Conservation (phyloP, 2,329 filamentous ascomycete species). For the Beauveria sp. region DNA sequence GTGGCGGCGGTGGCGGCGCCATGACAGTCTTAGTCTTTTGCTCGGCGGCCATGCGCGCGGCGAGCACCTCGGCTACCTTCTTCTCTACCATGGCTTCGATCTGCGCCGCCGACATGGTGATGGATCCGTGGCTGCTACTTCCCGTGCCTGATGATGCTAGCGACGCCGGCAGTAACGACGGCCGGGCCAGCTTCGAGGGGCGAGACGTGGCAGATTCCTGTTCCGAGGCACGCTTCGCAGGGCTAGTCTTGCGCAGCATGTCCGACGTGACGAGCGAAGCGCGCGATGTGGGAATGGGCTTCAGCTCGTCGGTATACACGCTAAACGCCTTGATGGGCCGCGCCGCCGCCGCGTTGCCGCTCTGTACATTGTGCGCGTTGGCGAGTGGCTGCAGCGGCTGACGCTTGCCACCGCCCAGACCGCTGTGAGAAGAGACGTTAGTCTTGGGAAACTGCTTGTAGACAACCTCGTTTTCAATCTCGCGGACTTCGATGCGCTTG, state of each 20-base stretch:
- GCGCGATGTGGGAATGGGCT: conserved; percentile 30
- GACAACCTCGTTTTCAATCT: conserved; percentile 91
- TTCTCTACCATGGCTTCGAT: conserved; percentile 91
- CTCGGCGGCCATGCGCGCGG: conserved; percentile 54
- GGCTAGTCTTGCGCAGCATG: conserved; percentile 22
- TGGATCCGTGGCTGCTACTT: conserved; percentile 21
- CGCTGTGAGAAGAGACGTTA: conserved; percentile 30
- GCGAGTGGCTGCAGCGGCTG: conserved; percentile 75
- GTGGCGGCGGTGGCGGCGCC: conserved; percentile 33
- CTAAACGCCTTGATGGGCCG: conserved; percentile 63
- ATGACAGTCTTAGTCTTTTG: conserved; percentile 29
- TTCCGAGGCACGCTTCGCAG: conserved; percentile 37
- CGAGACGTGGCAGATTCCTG: conserved; percentile 29
- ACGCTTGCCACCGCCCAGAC: conserved; percentile 32
- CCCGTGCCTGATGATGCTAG: conserved; percentile 6
- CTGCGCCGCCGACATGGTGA: conserved; percentile 58
- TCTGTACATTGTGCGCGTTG: conserved; percentile 65
- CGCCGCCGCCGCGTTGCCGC: conserved; percentile 35
- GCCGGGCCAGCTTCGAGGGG: conserved; percentile 41
- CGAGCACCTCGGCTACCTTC: conserved; percentile 83
- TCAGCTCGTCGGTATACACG: conserved; percentile 73
- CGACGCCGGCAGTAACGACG: conserved; percentile 19
- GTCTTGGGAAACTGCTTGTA: conserved; percentile 66
- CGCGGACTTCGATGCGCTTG: conserved; percentile 91
- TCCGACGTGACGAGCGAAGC: conserved; percentile 28